phyloP scores from a whole-genome alignment of 2,329 filamentous ascomycete genomes.

The Byssoonygena ceratinophila region DNA sequence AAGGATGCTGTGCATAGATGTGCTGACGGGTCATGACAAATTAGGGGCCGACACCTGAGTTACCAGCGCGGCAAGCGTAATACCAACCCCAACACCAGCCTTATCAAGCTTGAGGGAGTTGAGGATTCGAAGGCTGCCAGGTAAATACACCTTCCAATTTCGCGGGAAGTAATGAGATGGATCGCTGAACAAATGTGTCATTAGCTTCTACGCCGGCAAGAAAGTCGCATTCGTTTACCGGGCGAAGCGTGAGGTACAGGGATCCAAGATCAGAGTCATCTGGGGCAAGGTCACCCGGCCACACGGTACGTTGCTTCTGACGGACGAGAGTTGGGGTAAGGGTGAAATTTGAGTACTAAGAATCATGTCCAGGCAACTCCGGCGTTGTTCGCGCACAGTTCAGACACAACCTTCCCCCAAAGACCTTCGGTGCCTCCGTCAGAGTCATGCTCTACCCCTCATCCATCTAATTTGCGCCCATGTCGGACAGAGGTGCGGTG shows the following conservation, averaged over 20 bases:
- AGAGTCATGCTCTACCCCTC: constrained; percentile 97
- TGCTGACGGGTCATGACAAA: constrained; percentile 21
- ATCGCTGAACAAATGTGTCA: constrained; percentile 11
- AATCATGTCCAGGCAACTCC: constrained; percentile 63
- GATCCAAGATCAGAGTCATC: constrained; percentile 97
- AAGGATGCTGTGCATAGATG: background rate
- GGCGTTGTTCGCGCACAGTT: constrained; percentile 98
- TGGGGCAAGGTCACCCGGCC: constrained; percentile 97
- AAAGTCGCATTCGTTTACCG: constrained; percentile 98
- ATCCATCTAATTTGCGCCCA: constrained; percentile 64
- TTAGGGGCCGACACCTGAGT: constrained; percentile 95
- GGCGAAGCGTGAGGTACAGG: constrained; percentile 84
- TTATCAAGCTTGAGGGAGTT: constrained; percentile 99
- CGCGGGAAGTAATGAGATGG: constrained; percentile 26
- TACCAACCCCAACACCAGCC: constrained; percentile 77
- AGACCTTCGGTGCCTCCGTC: constrained; percentile 92
- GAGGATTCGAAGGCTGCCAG: constrained; percentile 79
- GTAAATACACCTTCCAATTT: constrained; percentile 38
- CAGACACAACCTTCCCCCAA: constrained; percentile 86
- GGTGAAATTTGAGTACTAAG: background rate
- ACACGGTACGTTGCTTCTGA: constrained; percentile 57
- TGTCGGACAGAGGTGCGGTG: background rate
- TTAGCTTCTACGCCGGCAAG: constrained; percentile 92
- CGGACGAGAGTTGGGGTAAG: background rate
- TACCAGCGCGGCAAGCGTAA: constrained; percentile 92